Percentiles rank a stretch among this genome's conserved stretches.
phyloP scores from a whole-genome alignment of 1,284 basidiomycete genomes.

The Inonotus obliquus region DNA sequence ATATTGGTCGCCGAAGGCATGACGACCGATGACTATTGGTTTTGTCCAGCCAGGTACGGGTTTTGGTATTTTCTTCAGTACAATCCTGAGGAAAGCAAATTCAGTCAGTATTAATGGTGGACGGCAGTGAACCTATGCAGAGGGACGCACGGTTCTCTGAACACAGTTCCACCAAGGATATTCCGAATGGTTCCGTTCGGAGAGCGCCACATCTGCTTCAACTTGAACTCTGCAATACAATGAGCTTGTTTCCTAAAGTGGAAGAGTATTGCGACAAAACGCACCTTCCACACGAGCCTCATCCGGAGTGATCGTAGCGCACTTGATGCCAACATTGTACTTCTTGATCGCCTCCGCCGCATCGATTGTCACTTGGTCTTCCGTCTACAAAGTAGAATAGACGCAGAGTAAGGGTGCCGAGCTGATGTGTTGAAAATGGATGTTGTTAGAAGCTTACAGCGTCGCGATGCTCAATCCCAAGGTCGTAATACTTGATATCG shows the following conservation, averaged over 20 bases:
- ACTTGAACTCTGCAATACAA: conserved; percentile 73
- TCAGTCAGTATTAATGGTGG: background rate
- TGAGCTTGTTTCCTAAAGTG: background rate
- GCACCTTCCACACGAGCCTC: conserved; percentile 77
- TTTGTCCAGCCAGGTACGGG: conserved; percentile 96
- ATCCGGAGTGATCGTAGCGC: conserved; percentile 98
- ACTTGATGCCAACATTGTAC: conserved; percentile 92
- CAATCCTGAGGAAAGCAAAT: conserved; percentile 44
- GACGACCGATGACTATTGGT: conserved; percentile 95
- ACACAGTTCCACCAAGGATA: conserved; percentile 96
- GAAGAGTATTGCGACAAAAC: background rate
- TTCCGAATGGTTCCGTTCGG: conserved; percentile 98
- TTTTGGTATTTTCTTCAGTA: conserved; percentile 86
- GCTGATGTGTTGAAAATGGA: background rate
- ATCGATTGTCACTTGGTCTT: conserved; percentile 91
- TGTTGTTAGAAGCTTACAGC: conserved; percentile 44
- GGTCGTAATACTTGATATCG: conserved; percentile 98
- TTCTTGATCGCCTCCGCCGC: conserved; percentile 89
- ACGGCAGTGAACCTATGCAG: background rate
- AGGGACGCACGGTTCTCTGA: conserved; percentile 73
- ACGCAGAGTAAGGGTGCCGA: too few species aligned
- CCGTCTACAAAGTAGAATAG: conserved; percentile 56
- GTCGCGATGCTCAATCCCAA: conserved; percentile 91
- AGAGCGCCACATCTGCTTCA: conserved; percentile 98
- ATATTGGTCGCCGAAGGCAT: conserved; percentile 98